A percentile compares a stretch with the other conserved stretches of the same genome.
phyloP scores from a whole-genome alignment of 2,329 filamentous ascomycete genomes.

The Coniochaeta prunicola region DNA sequence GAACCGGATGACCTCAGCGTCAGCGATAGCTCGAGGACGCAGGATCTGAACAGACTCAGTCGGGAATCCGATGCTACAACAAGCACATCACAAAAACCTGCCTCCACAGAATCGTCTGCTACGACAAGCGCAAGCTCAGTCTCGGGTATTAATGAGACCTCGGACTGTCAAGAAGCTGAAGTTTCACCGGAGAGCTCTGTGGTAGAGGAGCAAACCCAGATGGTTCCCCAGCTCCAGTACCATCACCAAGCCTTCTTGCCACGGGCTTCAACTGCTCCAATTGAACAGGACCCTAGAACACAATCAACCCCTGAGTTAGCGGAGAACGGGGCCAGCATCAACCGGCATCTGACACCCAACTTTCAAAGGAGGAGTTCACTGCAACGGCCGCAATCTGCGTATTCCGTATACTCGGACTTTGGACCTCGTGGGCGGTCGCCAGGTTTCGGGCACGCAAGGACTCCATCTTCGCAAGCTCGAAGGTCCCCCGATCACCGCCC shows the following conservation, averaged over 20 bases:
- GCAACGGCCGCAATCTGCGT: slow-evolving; percentile 66
- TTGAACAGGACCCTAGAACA: slow-evolving; percentile 31
- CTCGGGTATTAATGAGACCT: slow-evolving; percentile 40
- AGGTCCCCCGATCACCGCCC: slow-evolving; percentile 48
- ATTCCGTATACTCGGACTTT: slow-evolving; percentile 67
- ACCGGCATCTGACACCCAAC: slow-evolving; percentile 56
- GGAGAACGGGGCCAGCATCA: slow-evolving; percentile 43
- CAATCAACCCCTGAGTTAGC: slow-evolving; percentile 44
- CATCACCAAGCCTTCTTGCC: slow-evolving; percentile 44
- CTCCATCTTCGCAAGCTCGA: slow-evolving; percentile 41
- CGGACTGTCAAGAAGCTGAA: slow-evolving; percentile 33
- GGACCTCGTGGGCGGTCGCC: slow-evolving; percentile 57
- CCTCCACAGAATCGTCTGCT: slow-evolving; percentile 44
- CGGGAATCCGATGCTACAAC: slow-evolving; percentile 45
- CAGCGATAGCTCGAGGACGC: slow-evolving; percentile 23
- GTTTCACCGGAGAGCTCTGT: slow-evolving; percentile 45
- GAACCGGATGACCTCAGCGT: slow-evolving; percentile 24
- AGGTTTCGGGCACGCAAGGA: slow-evolving; percentile 36
- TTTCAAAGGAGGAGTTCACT: slow-evolving; percentile 50
- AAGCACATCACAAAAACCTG: slow-evolving; percentile 40
- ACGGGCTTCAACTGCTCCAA: slow-evolving; percentile 21
- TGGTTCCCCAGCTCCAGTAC: slow-evolving; percentile 54
- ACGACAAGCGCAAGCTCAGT: slow-evolving; percentile 50
- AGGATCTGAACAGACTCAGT: slow-evolving; percentile 38
- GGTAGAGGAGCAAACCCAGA: slow-evolving; percentile 33